These are phyloP conservation scores for Symmetrospora coprosmae DNA, from an alignment of 768 basidiomycete species.

Conservation along the genomic window DNA sequence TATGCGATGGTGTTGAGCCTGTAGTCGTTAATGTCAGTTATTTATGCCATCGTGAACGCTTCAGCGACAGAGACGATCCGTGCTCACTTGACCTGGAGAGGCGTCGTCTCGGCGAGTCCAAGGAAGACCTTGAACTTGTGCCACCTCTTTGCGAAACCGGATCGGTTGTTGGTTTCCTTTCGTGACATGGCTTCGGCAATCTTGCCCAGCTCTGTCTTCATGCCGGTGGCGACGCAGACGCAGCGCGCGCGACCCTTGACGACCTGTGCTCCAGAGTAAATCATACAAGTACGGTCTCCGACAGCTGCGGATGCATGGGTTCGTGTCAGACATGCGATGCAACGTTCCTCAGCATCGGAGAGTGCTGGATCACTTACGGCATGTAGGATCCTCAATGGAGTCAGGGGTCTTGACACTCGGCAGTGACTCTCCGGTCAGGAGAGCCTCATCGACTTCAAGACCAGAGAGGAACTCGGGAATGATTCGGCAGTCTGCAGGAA, in stretches of 20 bases:
- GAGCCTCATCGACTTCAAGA: conserved; percentile 40
- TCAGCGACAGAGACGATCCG: conserved; percentile 12
- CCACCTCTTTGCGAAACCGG: conserved; percentile 29
- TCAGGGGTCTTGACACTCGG: conserved; percentile 36
- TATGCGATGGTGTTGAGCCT: conserved; percentile 38
- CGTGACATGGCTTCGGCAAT: conserved; percentile 39
- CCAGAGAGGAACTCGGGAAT: conserved; percentile 35
- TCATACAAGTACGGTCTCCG: conserved; percentile 38
- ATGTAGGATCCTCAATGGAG: conserved; percentile 23
- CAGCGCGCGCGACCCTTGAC: conserved; percentile 41
- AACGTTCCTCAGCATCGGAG: neutral
- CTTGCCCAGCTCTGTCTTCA: conserved; percentile 41
- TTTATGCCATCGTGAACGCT: conserved; percentile 37
- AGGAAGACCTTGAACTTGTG: conserved; percentile 37
- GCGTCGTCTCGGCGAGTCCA: conserved; percentile 38
- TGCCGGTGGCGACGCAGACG: conserved; percentile 39
- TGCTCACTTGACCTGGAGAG: conserved; percentile 42
- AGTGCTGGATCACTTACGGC: neutral
- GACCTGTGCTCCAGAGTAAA: conserved; percentile 40
- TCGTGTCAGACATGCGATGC: neutral
- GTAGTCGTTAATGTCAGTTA: conserved; percentile 38
- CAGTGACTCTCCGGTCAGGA: conserved; percentile 39
- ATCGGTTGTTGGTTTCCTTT: conserved; percentile 34
- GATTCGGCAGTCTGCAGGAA: conserved; percentile 38
- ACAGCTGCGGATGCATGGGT: conserved; percentile 27